These are phyloP conservation scores for Rhodotorula mucilaginosa DNA, from an alignment of 1,284 basidiomycete species.

Conservation along the genomic window DNA sequence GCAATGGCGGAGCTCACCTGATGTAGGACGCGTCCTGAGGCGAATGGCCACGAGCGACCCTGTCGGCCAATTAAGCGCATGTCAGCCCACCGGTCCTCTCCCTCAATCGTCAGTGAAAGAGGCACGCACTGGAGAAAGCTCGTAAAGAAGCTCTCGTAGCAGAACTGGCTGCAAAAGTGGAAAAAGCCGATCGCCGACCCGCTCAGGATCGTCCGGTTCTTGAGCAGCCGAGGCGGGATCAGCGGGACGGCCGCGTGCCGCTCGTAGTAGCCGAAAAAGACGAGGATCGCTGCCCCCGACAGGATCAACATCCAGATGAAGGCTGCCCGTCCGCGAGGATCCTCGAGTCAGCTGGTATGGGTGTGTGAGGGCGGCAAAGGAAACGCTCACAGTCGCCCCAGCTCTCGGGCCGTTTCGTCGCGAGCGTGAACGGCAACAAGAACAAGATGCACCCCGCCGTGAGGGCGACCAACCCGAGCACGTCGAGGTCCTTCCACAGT, in stretches of 20 bases:
- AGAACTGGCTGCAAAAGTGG: slow-evolving; percentile 42
- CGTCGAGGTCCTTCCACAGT: slow-evolving; percentile 42
- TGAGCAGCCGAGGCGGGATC: slow-evolving; percentile 42
- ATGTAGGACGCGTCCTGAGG: slow-evolving; percentile 45
- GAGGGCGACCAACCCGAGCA: slow-evolving; percentile 41
- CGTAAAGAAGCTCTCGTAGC: slow-evolving; percentile 45
- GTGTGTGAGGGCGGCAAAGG: background rate
- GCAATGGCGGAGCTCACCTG: slow-evolving; percentile 9
- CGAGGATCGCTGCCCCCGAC: slow-evolving; percentile 35
- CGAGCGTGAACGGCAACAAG: slow-evolving; percentile 43
- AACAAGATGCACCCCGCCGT: slow-evolving; percentile 42
- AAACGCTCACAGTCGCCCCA: slow-evolving; percentile 42
- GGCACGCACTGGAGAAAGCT: slow-evolving; percentile 42
- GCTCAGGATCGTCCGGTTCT: slow-evolving; percentile 42
- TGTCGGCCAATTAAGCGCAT: background rate
- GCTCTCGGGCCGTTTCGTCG: slow-evolving; percentile 34
- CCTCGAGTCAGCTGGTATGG: background rate
- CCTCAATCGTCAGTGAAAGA: no score
- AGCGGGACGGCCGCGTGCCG: slow-evolving; percentile 40
- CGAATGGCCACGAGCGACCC: slow-evolving; percentile 45
- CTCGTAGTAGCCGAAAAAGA: slow-evolving; percentile 44
- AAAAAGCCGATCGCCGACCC: slow-evolving; percentile 44
- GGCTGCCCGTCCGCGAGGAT: slow-evolving; percentile 8
- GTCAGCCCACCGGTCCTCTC: background rate
- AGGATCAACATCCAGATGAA: slow-evolving; percentile 36